phyloP scores from a whole-genome alignment of 192 early-diverging fungal genomes.

The Helicostylum pulchrum region DNA sequence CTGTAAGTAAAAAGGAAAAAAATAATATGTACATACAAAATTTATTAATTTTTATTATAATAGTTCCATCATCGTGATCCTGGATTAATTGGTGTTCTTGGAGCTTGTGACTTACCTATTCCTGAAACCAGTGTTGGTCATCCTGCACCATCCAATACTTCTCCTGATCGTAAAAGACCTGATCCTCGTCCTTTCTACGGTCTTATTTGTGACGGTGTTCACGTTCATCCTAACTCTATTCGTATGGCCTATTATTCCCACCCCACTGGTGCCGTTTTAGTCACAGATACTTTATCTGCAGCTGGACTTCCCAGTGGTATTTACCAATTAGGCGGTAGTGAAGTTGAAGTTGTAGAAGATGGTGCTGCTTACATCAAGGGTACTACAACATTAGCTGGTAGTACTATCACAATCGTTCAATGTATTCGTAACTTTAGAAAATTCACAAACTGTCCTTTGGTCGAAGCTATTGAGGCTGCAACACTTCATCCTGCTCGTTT shows the following conservation, averaged over 20 bases:
- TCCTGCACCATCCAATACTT: conserved; percentile 26
- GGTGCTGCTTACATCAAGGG: conserved; percentile 72
- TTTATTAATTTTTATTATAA: neutral
- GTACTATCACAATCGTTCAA: conserved; percentile 62
- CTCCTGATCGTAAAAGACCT: conserved; percentile 29
- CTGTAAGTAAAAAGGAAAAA: conserved; percentile 27
- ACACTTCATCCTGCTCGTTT: conserved; percentile 74
- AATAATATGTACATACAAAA: neutral
- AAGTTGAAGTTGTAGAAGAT: conserved; percentile 23
- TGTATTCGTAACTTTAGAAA: conserved; percentile 77
- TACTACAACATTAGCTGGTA: conserved; percentile 73
- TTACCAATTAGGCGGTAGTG: conserved; percentile 56
- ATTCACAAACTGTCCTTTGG: conserved; percentile 70
- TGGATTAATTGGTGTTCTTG: conserved; percentile 76
- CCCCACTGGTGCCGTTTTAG: conserved; percentile 70
- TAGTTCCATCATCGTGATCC: conserved; percentile 87
- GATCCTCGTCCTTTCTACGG: conserved; percentile 76
- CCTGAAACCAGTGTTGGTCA: conserved; percentile 19
- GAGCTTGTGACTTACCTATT: conserved; percentile 41
- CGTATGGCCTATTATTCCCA: conserved; percentile 81
- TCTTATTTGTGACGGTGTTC: conserved; percentile 81
- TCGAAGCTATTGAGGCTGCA: conserved; percentile 79
- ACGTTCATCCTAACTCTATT: conserved; percentile 78
- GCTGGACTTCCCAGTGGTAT: conserved; percentile 64
- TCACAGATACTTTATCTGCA: conserved; percentile 81